Percentiles rank a stretch among this genome's conserved stretches.
Conservation (phyloP, 805 yeast genomes). For the Yamadazyma endophytica region DNA sequence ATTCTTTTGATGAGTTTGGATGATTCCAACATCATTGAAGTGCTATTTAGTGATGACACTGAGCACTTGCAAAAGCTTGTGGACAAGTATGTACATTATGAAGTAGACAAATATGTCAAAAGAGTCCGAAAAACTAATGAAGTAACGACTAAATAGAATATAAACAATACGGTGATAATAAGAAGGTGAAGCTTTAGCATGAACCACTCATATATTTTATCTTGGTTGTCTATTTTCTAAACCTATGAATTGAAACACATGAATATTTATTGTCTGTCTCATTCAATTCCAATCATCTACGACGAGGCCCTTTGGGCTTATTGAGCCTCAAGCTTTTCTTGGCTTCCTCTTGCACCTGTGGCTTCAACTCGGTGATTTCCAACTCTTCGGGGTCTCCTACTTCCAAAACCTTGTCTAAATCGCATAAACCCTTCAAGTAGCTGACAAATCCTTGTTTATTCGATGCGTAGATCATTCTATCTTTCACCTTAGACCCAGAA, state of each 20-base stretch:
- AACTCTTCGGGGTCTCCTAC: slow-evolving; percentile 72
- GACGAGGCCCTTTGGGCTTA: slow-evolving; percentile 71
- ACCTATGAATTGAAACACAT: too few species aligned
- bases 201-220: slow-evolving; percentile 1
- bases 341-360: slow-evolving; percentile 11
- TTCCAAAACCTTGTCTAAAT: slow-evolving; percentile 51
- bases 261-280: too few species aligned
- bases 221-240: background rate
- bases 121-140: too few species aligned
- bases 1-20: slow-evolving; percentile 14
- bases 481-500: slow-evolving; percentile 81
- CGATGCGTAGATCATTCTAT: slow-evolving; percentile 90
- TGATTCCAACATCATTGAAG: slow-evolving; percentile 8
- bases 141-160: background rate
- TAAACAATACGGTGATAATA: background rate
- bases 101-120: slow-evolving; percentile 10
- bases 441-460: slow-evolving; percentile 60
- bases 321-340: slow-evolving; percentile 29
- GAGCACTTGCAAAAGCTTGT: slow-evolving; percentile 18
- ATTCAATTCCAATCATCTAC: too few species aligned
- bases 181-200: too few species aligned
- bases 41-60: slow-evolving; percentile 15
- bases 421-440: slow-evolving; percentile 38
- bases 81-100: slow-evolving; percentile 19
- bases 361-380: slow-evolving; percentile 46